Percentiles rank a stretch among this genome's conserved stretches.
Conservation (phyloP, 805 yeast genomes). For the Peterozyma toletana region DNA sequence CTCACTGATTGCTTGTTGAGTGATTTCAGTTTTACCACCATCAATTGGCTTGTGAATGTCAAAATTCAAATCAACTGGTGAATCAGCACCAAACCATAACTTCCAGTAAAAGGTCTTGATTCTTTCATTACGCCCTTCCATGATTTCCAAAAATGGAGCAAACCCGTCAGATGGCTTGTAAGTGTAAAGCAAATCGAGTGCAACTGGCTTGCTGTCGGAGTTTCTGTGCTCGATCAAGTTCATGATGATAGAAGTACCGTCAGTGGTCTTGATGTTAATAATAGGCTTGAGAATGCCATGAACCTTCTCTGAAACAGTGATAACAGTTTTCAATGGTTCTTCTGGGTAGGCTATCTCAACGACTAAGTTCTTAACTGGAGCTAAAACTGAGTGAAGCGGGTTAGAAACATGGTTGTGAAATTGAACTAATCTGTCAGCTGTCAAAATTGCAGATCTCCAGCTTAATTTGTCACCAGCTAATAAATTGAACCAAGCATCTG, state of each 20-base stretch:
- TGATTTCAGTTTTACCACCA: constrained; percentile 63
- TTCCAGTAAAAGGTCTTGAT: constrained; percentile 97
- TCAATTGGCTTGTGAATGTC: constrained; percentile 65
- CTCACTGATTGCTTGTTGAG: constrained; percentile 75
- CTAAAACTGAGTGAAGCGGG: constrained; percentile 73
- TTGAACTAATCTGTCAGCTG: constrained; percentile 77
- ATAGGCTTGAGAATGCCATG: constrained; percentile 66
- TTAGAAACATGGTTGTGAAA: constrained; percentile 73
- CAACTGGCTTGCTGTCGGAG: constrained; percentile 64
- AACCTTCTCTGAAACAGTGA: constrained; percentile 62
- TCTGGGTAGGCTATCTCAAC: constrained; percentile 52
- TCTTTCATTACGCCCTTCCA: constrained; percentile 85
- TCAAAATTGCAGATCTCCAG: constrained; percentile 91
- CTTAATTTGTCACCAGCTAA: constrained; percentile 72
- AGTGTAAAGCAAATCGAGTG: constrained; percentile 69
- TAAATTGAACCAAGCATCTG: constrained; percentile 63
- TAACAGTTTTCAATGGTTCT: constrained; percentile 45
- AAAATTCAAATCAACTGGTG: constrained; percentile 59
- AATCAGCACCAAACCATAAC: constrained; percentile 76
- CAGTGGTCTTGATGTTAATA: constrained; percentile 50
- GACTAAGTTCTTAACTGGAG: constrained; percentile 57
- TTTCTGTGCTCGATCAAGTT: constrained; percentile 84
- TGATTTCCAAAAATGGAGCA: constrained; percentile 87
- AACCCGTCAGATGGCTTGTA: constrained; percentile 87
- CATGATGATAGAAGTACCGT: constrained; percentile 52